These are phyloP conservation scores for Helianthus annuus DNA, from an alignment of 129 eudicot genomes.

Conservation along the genomic window HanXRQr2.0-SUNRISE NC_035436.2:77992439-77992938, in stretches of 20 bases:
- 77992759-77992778: neutral
- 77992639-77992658: neutral
- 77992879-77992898: slow-evolving; percentile 73
- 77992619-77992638: neutral
- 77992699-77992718: neutral
- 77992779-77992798: too few relatives aligned
- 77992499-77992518: too few relatives aligned
- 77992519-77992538: too few relatives aligned
- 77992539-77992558: too few relatives aligned
- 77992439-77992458: too few relatives aligned
- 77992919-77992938: slow-evolving; percentile 88
- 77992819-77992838: neutral
- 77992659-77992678: neutral
- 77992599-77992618: too few relatives aligned
- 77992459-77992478: too few relatives aligned
- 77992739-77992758: neutral
- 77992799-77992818: neutral
- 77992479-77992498: too few relatives aligned
- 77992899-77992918: slow-evolving; percentile 77
- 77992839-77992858: slow-evolving; percentile 11
- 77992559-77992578: too few relatives aligned
- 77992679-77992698: neutral
- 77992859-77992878: slow-evolving; percentile 78
- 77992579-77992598: too few relatives aligned
- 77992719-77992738: neutral